Evolutionary conservation across 164 flowering plant genomes (phyloP).

Genomic region (Tetracentron sinense): DNA sequence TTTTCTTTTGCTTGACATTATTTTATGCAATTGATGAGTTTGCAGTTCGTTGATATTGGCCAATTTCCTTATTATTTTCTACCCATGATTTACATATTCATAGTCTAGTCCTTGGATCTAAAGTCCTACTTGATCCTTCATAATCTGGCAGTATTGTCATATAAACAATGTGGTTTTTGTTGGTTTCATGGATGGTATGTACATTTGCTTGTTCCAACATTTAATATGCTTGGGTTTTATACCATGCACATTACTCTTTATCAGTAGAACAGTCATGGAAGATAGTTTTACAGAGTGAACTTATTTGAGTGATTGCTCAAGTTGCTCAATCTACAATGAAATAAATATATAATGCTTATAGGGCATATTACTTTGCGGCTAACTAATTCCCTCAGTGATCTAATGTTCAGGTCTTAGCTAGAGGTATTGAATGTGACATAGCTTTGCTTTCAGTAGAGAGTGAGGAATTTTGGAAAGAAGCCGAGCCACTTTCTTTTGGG

Average conservation of each 20-base stretch:
- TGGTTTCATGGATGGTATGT: too few relatives aligned
- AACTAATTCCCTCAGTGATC: constrained; percentile 19
- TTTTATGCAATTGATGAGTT: too few relatives aligned
- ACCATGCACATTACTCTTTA: background rate
- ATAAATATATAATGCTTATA: background rate
- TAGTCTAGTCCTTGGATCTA: too few relatives aligned
- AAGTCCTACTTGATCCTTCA: too few relatives aligned
- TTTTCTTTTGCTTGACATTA: too few relatives aligned
- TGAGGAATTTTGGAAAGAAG: constrained; percentile 87
- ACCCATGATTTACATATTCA: too few relatives aligned
- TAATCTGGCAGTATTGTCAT: too few relatives aligned
- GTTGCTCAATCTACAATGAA: background rate
- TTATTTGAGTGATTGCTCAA: background rate
- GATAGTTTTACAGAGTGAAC: background rate
- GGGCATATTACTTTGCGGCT: background rate
- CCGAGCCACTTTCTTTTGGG: constrained; percentile 78
- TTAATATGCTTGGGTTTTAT: background rate
- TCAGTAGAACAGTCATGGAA: background rate
- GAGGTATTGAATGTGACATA: constrained; percentile 94
- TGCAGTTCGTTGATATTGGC: too few relatives aligned
- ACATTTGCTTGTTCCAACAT: background rate
- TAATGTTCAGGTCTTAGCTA: constrained; percentile 76
- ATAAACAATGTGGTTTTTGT: too few relatives aligned
- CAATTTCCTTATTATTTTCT: too few relatives aligned
- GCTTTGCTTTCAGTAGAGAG: constrained; percentile 95